Base-by-base conservation (phyloP, 2,329 filamentous ascomycete species). In the Corinectria fuckeliana region DNA sequence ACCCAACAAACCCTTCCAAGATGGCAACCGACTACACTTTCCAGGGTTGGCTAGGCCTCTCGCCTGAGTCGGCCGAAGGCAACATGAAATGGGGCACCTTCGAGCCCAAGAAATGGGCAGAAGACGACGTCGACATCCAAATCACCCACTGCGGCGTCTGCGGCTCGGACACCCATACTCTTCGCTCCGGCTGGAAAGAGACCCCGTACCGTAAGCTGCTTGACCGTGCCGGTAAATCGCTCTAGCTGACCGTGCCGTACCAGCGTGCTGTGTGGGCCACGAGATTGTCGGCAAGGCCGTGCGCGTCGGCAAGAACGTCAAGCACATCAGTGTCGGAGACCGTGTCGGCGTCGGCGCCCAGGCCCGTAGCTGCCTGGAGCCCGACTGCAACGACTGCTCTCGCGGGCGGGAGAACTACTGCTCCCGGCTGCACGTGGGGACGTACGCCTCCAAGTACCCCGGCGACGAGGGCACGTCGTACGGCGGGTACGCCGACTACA, bases 401-500 rank as follows among this genome's bases (percentile, higher is more conserved):
- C n/a, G 38, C 64, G 84, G 86, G 63, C 88, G 88, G 63, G 87
- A 90, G 76, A 89, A 87, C 41, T 90, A 90, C 77, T 91, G 88
- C 78, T 74, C 77, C n/a, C 74, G 86, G 57, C 81, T 83, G 71
- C 75, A 85, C 16, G 80, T 83, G 56, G 42, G 49, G 18, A 91
- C 88, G 0, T 91, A 89, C 66, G 84, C 84, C 60, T 76, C 78
- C 42, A 79, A 77, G 23, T 85, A 82, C 73, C 80, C 81, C 13
- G 80, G 83, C 36, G 90, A 88, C 53, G 49, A 61, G 50, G 87
- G 89, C 34, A 80, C 91, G 50, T 81, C 86, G 8, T 80, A 87
- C 75, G 83, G 87, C 47, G 87, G 86, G 9, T 88, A 87, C 69
- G 82, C 84, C 2, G 18, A 56, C 0, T 70, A 68, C 21, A 61